These are phyloP conservation scores for Dictyostelium brefeldianum DNA, from an alignment of 78 protist genomes.

Conservation along the genomic window DNA sequence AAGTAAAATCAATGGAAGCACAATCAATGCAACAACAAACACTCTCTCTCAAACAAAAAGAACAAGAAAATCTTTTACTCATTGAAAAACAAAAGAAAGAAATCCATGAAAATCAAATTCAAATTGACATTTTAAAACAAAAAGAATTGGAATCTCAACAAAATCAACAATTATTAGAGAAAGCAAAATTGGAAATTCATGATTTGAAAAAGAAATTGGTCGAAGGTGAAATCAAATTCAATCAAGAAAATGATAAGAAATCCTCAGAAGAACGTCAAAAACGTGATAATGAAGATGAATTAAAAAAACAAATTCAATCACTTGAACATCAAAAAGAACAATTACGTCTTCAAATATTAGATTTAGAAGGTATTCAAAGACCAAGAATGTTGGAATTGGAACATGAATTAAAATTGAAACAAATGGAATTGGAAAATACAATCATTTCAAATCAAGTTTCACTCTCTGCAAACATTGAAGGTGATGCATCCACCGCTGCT, in stretches of 20 bases:
- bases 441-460: background rate
- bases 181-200: conserved; percentile 7
- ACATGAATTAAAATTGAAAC: background rate
- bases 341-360: conserved; percentile 1
- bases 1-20: background rate
- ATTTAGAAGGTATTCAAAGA: conserved; percentile 37
- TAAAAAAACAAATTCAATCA: conserved; percentile 30
- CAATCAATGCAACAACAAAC: background rate
- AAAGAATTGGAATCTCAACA: conserved; percentile 12
- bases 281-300: conserved; percentile 27
- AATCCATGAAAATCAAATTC: conserved; percentile 20
- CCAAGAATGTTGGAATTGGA: conserved; percentile 9
- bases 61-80: conserved; percentile 1
- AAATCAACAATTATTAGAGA: background rate
- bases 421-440: background rate
- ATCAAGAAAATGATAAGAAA: conserved; percentile 15
- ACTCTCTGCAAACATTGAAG: background rate
- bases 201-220: conserved; percentile 3
- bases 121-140: background rate
- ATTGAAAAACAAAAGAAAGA: conserved; percentile 13
- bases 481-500: background rate
- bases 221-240: background rate
- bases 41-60: background rate
- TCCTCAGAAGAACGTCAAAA: background rate
- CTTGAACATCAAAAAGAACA: conserved; percentile 39